Evolutionary conservation across 1,284 basidiomycete genomes (phyloP).

Genomic region (Sanghuangporus weigelae): DNA sequence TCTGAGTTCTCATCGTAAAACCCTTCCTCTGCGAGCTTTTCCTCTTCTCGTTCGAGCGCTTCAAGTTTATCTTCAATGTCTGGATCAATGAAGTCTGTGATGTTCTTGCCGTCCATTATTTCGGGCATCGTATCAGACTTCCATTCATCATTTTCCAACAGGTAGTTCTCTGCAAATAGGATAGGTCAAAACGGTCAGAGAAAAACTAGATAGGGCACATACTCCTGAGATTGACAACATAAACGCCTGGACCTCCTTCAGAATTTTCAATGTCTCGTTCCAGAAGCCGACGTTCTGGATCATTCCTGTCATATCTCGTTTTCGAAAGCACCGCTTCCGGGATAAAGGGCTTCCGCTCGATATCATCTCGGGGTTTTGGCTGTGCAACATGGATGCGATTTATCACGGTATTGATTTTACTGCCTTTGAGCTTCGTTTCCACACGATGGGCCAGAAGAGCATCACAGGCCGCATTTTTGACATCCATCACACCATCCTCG

Average conservation of each 20-base stretch:
- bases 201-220: conserved; percentile 26
- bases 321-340: conserved; percentile 72
- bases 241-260: conserved; percentile 85
- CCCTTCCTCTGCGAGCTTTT: conserved; percentile 87
- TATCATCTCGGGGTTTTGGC: conserved; percentile 82
- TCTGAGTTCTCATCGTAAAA: conserved; percentile 91
- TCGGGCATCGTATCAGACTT: conserved; percentile 96
- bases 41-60: conserved; percentile 96
- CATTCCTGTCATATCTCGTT: conserved; percentile 84
- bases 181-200: conserved; percentile 16
- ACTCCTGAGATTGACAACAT: conserved; percentile 88
- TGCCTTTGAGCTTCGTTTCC: conserved; percentile 89
- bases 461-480: conserved; percentile 91
- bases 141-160: conserved; percentile 90
- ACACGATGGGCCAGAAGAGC: conserved; percentile 89
- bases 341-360: conserved; percentile 81
- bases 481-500: conserved; percentile 93
- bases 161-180: conserved; percentile 69
- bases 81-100: conserved; percentile 99
- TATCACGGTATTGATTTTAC: conserved; percentile 84
- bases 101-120: conserved; percentile 97
- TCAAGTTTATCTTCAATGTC: conserved; percentile 97
- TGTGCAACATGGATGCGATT: conserved; percentile 93
- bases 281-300: conserved; percentile 67
- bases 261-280: conserved; percentile 79